Evolutionary conservation across 805 yeast species (phyloP), one percentile per base, ranked within the genome.

Genomic region (Metschnikowia bowlesiae): DNA sequence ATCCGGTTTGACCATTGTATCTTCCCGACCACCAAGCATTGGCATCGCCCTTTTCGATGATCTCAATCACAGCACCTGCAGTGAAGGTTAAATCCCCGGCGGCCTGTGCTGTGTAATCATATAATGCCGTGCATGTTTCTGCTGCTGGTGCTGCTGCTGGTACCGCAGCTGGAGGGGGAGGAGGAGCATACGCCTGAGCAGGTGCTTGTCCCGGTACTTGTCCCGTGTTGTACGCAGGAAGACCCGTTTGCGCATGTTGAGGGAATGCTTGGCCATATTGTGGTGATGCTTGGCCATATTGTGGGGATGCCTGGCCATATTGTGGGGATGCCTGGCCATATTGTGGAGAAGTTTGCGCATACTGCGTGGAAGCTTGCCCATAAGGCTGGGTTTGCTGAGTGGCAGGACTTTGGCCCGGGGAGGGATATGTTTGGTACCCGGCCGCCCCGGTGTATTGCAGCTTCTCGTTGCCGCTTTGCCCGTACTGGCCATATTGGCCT

Each of bases 11-110:
- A 8, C 97, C 97, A 60, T 89, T 88, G 54, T 79, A 72, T 37
- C 77, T 71, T 11, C 99, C 99, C 0, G 97, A 89, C 99, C 99
- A 94, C 99, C 99, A 94, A 6, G 96, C 99, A 61, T 89, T 89
- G 47, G 84, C 78, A 65, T 90, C 96, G 0, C 96, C 86, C 62
- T 89, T 84, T 63, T 89, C 87, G 3, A 90, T 81, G 52, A 94
- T 76, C 59, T 88, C 87, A 57, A 94, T 91, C 31, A 83, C 79
- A 18, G 91, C 86, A 22, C 98, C 99, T 0, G 96, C 96, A 33
- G 83, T 78, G 73, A 94, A 89, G 16, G 87, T 70, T 62, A 94
- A 76, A 64, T 94, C 99, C 22, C 98, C 98, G 32, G 80, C 87
- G 0, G 97, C 94, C 68, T 90, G 97, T 0, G 98, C 96, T 8